These are phyloP conservation scores for Termitomyces sp. DNA, from an alignment of 768 basidiomycete genomes.

Conservation along the genomic window DNA sequence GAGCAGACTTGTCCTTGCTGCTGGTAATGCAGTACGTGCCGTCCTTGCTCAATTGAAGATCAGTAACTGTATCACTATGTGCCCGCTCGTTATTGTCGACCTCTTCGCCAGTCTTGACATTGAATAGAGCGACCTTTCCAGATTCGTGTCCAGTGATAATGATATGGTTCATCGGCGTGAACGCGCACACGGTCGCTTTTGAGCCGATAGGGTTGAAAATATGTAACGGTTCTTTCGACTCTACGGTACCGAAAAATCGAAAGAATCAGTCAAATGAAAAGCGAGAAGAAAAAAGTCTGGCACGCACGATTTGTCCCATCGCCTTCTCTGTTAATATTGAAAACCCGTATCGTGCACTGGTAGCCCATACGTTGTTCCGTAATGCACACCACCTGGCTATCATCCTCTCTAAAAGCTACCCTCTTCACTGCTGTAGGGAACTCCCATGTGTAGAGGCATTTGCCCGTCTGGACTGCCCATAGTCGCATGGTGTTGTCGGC, in stretches of 20 bases:
- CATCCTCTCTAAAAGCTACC: conserved; percentile 87
- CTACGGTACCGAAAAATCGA: conserved; percentile 35
- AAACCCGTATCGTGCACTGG: conserved; percentile 89
- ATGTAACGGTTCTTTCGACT: conserved; percentile 69
- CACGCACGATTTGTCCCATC: conserved; percentile 80
- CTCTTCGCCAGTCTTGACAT: conserved; percentile 85
- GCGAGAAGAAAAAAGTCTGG: neutral
- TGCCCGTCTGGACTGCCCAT: conserved; percentile 87
- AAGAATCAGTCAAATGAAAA: neutral
- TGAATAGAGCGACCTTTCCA: conserved; percentile 91
- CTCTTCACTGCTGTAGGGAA: conserved; percentile 98
- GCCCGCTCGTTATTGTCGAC: conserved; percentile 81
- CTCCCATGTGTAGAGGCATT: conserved; percentile 94
- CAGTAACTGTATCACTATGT: conserved; percentile 84
- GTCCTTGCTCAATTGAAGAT: conserved; percentile 88
- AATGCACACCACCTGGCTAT: conserved; percentile 82
- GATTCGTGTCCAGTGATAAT: conserved; percentile 97
- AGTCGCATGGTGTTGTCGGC: conserved; percentile 93
- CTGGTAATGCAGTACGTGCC: conserved; percentile 94
- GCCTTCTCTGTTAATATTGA: conserved; percentile 78
- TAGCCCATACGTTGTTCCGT: conserved; percentile 97
- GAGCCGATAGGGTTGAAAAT: conserved; percentile 89
- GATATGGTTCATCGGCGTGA: conserved; percentile 71
- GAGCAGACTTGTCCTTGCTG: conserved; percentile 95
- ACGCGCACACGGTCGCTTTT: conserved; percentile 96